Percentiles rank a stretch among this genome's conserved stretches.
Conservation (phyloP, 768 basidiomycete species). For the Cytidiella melzeri region DNA sequence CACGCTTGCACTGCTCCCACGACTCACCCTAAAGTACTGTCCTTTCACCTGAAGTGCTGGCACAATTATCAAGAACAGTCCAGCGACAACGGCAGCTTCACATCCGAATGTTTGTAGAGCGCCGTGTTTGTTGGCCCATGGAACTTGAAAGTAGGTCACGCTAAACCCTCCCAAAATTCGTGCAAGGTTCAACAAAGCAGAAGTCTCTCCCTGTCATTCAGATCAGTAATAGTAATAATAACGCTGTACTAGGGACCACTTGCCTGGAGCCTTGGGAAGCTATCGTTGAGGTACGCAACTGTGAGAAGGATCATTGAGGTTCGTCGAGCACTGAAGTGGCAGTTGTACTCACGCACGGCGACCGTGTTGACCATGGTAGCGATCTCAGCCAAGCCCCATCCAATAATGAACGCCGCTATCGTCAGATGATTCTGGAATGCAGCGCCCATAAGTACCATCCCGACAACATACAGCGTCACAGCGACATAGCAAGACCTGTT, state of each 20-base stretch:
- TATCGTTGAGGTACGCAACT: slow-evolving; percentile 46
- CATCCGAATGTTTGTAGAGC: slow-evolving; percentile 56
- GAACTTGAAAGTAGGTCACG: slow-evolving; percentile 62
- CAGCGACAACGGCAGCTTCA: slow-evolving; percentile 56
- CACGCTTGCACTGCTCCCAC: neutral
- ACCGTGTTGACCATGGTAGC: slow-evolving; percentile 57
- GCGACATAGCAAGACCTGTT: slow-evolving; percentile 56
- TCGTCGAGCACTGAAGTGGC: too few species aligned
- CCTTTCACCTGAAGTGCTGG: slow-evolving; percentile 49
- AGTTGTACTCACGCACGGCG: slow-evolving; percentile 49
- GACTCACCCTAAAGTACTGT: slow-evolving; percentile 36
- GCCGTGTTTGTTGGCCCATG: slow-evolving; percentile 55
- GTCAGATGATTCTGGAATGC: slow-evolving; percentile 46
- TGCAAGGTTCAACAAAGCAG: slow-evolving; percentile 53
- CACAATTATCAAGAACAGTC: slow-evolving; percentile 45
- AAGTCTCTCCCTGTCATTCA: slow-evolving; percentile 51
- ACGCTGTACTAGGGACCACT: neutral
- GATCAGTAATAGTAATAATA: neutral
- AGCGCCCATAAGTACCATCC: slow-evolving; percentile 54
- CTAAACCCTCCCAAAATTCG: slow-evolving; percentile 55
- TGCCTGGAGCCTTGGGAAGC: slow-evolving; percentile 39
- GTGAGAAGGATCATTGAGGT: too few species aligned
- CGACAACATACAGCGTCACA: slow-evolving; percentile 49
- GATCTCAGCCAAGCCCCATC: slow-evolving; percentile 60
- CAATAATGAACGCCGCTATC: slow-evolving; percentile 50